Base-by-base conservation (phyloP, 495 filamentous ascomycete genomes). In the Immersiella caudata region DNA sequence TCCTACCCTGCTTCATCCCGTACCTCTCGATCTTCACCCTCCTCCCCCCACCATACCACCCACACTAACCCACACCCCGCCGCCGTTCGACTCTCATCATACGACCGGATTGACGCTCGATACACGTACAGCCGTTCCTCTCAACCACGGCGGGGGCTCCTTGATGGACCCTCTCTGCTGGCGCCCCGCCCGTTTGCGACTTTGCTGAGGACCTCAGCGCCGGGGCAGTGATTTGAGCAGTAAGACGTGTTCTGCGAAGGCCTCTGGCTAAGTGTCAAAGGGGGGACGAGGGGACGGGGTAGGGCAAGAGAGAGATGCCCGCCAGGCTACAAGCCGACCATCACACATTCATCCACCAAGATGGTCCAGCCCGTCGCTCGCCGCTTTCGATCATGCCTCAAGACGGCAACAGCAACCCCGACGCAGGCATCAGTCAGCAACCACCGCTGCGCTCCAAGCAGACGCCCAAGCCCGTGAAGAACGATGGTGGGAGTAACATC, bases 161-260 rank as follows among this genome's bases (percentile, higher is more conserved):
- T 87, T 87, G 76, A 89, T 89, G 88, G 86, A 87, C 82, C 81
- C 81, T 79, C 79, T 72, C 85, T 81, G 82, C 75, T 81, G 78
- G 74, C 74, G 73, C 72, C 78, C 76, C 79, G 83, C 81, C 79
- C 79, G 81, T 82, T 82, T 81, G 82, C 85, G 81, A 85, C 80
- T 78, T 81, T 82, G 79, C 83, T 84, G 83, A 86, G 81, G 86
- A 79, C 72, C 75, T 74, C 71, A 73, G 71, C 56, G 54, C 70
- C 78, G 78, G 80, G 78, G 74, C 79, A 78, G 77, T 74, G 71
- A 83, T 86, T 82, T 80, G 21, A 62, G 36, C 27, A 79, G 81
- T 79, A 20, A 46, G 40, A 64, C 62, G 60, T 75, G 75, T 74
- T 72, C 68, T 67, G 1, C 52, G 26, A 25, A 20, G 16, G 12